Evolutionary conservation across 805 yeast genomes (phyloP).

Genomic region (Spathaspora gorwiae): DNA sequence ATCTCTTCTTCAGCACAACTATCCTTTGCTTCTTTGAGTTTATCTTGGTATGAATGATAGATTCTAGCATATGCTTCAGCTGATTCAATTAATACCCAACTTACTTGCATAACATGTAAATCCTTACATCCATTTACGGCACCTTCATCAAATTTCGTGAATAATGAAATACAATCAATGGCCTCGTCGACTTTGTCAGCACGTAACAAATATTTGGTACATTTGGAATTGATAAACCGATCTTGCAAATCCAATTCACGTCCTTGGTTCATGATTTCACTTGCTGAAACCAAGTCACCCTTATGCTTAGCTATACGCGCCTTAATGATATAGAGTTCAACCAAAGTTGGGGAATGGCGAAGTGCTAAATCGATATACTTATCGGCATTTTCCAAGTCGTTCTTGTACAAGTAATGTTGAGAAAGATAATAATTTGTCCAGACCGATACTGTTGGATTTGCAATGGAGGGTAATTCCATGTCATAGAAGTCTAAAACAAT

Average conservation of each 20-base stretch:
- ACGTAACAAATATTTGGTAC: slow-evolving; percentile 78
- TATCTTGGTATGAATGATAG: slow-evolving; percentile 28
- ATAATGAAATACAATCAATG: slow-evolving; percentile 64
- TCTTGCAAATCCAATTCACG: slow-evolving; percentile 81
- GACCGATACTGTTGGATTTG: slow-evolving; percentile 42
- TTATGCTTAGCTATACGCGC: slow-evolving; percentile 75
- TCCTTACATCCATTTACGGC: slow-evolving; percentile 81
- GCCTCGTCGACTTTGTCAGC: slow-evolving; percentile 74
- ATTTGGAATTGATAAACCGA: slow-evolving; percentile 82
- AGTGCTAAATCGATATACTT: slow-evolving; percentile 59
- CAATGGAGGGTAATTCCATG: slow-evolving; percentile 19
- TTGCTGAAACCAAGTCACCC: slow-evolving; percentile 61
- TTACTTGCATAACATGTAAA: slow-evolving; percentile 83
- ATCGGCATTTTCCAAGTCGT: slow-evolving; percentile 51
- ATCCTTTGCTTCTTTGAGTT: slow-evolving; percentile 14
- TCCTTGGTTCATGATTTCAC: slow-evolving; percentile 62
- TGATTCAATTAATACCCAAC: slow-evolving; percentile 80
- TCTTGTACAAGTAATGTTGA: slow-evolving; percentile 64
- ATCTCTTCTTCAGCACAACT: slow-evolving; percentile 18
- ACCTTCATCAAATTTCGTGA: slow-evolving; percentile 76
- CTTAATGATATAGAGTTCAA: slow-evolving; percentile 74
- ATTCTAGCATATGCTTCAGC: slow-evolving; percentile 77
- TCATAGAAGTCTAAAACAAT: slow-evolving; percentile 49
- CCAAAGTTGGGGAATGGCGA: slow-evolving; percentile 74
- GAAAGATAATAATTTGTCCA: slow-evolving; percentile 80